Evolutionary conservation across 1,139 yeast species (phyloP), one percentile per base, ranked within the genome.

Genomic region (Pneumocystis canis): DNA sequence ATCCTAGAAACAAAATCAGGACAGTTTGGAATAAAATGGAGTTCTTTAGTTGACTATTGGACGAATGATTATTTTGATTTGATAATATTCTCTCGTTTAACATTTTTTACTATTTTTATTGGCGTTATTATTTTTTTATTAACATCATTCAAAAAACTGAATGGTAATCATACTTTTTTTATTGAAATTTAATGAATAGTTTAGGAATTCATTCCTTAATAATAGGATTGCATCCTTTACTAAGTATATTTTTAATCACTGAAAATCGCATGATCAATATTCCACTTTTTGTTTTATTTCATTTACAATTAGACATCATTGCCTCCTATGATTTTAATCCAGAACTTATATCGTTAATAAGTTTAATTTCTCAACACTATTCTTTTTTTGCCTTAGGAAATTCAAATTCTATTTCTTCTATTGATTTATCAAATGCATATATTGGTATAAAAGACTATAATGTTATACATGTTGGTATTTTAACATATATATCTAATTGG

Each of bases 391-490:
- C 89, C 14, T 80, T 86, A 74, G 97, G 97, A 0, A 89, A 88
- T 63, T 89, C 97, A 0, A 92, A 92, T 71, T 89, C 96, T 61
- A 79, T 92, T 68, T 94, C 97, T 0, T 86, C 97, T 0, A 84
- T 92, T 31, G 97, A 92, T 70, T 78, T 92, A 35, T 83, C 96
- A 0, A 89, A 92, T 71, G 90, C 97, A 0, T 92, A 92, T 72
- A 92, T 92, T 71, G 98, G 98, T 0, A 78, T 90, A 5, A 72
- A 80, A 0, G 79, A 78, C 41, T 94, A 89, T 71, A 82, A 85
- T 67, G 80, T 89, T 16, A 70, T 80, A n/a, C 70, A 82, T 5
- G 96, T 92, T 7, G 96, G 96, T 0, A 61, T 85, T 0, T 74
- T 92, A 63, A 88, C 96, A 11, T 87, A 87, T 71, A 71, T 86